These are phyloP conservation scores for Lactifluus subvellereus DNA, from an alignment of 768 basidiomycete species.

Conservation along the genomic window DNA sequence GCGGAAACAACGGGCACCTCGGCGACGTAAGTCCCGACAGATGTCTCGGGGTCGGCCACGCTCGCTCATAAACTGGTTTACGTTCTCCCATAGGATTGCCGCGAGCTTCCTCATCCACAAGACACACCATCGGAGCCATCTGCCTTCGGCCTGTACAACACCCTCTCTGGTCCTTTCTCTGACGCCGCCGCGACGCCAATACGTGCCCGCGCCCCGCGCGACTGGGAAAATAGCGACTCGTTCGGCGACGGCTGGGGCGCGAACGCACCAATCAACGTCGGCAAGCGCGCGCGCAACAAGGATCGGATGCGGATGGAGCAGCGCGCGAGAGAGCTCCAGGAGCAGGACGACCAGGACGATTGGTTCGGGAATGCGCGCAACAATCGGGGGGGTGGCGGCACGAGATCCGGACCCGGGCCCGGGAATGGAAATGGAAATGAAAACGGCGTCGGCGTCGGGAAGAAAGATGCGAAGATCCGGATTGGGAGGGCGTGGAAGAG, in stretches of 20 bases:
- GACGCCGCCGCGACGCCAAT: constrained; percentile 30
- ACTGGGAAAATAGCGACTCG: constrained; percentile 39
- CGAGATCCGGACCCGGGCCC: constrained; percentile 6
- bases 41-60: neutral
- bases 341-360: constrained; percentile 53
- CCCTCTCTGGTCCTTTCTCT: constrained; percentile 57
- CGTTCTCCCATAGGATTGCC: constrained; percentile 47
- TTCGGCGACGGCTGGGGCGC: constrained; percentile 43
- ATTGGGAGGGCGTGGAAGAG: constrained; percentile 24
- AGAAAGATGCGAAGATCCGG: constrained; percentile 25
- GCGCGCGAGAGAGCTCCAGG: constrained; percentile 39
- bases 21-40: constrained; percentile 57
- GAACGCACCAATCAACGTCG: constrained; percentile 53
- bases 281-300: constrained; percentile 57
- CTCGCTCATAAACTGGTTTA: neutral
- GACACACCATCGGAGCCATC: constrained; percentile 49
- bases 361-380: constrained; percentile 53
- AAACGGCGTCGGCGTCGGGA: constrained; percentile 30
- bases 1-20: constrained; percentile 65
- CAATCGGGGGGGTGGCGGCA: constrained; percentile 30
- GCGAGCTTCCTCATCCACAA: constrained; percentile 37
- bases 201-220: constrained; percentile 33
- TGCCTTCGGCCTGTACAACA: constrained; percentile 62
- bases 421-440: constrained; percentile 12
- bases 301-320: constrained; percentile 51